Base-by-base conservation (phyloP, 108 stramenopile species). In the Aurantiochytrium sp. region DNA sequence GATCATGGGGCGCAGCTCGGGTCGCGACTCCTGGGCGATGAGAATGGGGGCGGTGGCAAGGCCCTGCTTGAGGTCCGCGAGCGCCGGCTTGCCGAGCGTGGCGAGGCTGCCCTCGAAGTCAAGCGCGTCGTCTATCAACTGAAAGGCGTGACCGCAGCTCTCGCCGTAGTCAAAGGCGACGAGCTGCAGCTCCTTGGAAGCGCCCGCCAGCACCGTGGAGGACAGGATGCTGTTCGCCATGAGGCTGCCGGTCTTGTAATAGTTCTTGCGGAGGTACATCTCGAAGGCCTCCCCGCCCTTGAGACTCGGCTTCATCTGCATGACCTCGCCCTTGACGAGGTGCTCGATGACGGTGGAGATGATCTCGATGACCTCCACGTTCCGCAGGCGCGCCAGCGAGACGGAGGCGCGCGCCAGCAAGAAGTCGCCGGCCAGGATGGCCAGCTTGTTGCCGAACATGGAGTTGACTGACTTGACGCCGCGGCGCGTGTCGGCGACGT, bases 331-430 rank as follows among this genome's bases (percentile, higher is more conserved):
- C 41, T 96, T 95, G 37, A 99, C 98, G 52, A 99, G 91, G 88
- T 99, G 98, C 89, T 99, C 98, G 90, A 99, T 98, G 55, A 97
- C 95, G 8, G 97, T 97, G 30, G 96, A 96, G 95, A 98, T 95
- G 73, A 96, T 94, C 91, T 99, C 98, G 17, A 98, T 95, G 4
- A 97, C 97, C 85, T 97, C 96, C 4, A 96, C 90, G 88, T 97
- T 94, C 45, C 98, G 93, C 55, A 99, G 91, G n/a, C 97, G 92
- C 24, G 98, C 97, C 68, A 99, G 92, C 50, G 88, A 95, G 54
- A 99, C 95, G 39, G 95, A 96, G 22, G 98, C 97, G 8, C 97
- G 90, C 4, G 98, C 97, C 52, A 99, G 91, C n/a, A 99, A 89
- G 87, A 97, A 99, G 89, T 99, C 98, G 31, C 98, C 98, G 15